A percentile compares a stretch with the other conserved stretches of the same genome.
Conservation (phyloP, 2,329 filamentous ascomycete genomes). For the Bipolaris oryzae region DNA sequence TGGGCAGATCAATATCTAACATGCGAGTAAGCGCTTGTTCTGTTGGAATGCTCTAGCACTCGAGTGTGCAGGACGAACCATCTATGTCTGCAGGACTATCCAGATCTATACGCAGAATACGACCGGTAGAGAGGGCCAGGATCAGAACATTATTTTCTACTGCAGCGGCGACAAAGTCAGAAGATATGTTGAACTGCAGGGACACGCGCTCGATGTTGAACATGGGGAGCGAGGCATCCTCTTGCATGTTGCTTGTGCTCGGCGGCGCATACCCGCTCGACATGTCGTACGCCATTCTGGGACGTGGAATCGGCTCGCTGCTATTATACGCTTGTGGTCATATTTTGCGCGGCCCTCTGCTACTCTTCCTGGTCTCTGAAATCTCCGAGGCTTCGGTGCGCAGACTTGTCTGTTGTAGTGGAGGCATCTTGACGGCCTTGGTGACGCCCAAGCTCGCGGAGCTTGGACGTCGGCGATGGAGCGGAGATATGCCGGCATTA, state of each 20-base stretch:
- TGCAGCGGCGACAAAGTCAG: slow-evolving; percentile 94
- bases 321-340: slow-evolving; percentile 23
- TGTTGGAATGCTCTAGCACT: background rate
- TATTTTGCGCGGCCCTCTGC: slow-evolving; percentile 14
- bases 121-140: slow-evolving; percentile 86
- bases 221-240: slow-evolving; percentile 74
- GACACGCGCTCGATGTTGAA: slow-evolving; percentile 94
- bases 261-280: slow-evolving; percentile 75
- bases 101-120: slow-evolving; percentile 91
- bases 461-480: slow-evolving; percentile 14
- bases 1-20: slow-evolving; percentile 93
- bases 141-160: slow-evolving; percentile 97
- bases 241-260: slow-evolving; percentile 66
- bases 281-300: slow-evolving; percentile 70
- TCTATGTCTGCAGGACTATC: slow-evolving; percentile 96
- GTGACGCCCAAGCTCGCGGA: slow-evolving; percentile 13
- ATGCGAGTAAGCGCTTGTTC: slow-evolving; percentile 18
- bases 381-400: background rate
- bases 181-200: slow-evolving; percentile 91
- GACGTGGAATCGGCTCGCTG: slow-evolving; percentile 11
- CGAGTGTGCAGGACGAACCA: slow-evolving; percentile 41
- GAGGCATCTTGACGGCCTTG: background rate
- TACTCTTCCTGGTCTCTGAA: slow-evolving; percentile 14
- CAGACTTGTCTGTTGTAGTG: slow-evolving; percentile 9
- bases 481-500: slow-evolving; percentile 15